Conservation (phyloP, 495 filamentous ascomycete genomes). For the Penicillium riverlandense region DNA sequence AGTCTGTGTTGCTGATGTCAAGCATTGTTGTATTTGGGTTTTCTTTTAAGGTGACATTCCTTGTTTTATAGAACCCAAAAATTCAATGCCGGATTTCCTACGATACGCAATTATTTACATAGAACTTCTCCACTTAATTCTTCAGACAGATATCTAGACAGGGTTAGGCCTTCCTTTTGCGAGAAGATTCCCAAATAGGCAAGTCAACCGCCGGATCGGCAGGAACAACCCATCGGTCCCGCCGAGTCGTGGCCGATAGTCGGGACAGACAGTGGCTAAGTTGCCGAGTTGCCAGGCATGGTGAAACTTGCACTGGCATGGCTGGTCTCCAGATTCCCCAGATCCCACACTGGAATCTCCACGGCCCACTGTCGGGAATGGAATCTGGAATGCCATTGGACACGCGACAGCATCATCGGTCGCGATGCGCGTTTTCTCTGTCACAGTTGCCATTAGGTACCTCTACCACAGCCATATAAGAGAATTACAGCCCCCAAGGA, state of each 20-base stretch:
- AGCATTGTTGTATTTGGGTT: too few relatives aligned
- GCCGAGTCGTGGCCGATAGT: neutral
- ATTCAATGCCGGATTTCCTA: too few relatives aligned
- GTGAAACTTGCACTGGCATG: neutral
- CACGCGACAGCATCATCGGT: neutral
- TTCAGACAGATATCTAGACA: too few relatives aligned
- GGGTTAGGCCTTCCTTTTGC: too few relatives aligned
- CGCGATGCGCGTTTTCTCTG: neutral
- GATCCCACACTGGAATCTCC: neutral
- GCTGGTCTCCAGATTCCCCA: neutral
- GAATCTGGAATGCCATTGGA: neutral
- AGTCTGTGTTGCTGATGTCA: neutral
- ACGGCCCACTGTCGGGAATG: neutral
- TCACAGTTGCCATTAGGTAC: neutral
- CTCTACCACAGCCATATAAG: neutral
- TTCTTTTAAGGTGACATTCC: too few relatives aligned
- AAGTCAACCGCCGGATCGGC: neutral
- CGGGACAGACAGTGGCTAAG: neutral
- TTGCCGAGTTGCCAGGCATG: neutral
- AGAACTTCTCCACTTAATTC: too few relatives aligned
- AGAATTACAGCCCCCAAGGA: too few relatives aligned
- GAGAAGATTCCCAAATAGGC: neutral
- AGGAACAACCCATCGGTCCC: neutral
- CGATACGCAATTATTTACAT: too few relatives aligned
- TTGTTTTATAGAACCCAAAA: too few relatives aligned